These are phyloP conservation scores for Vigna reflexopilosa DNA, from an alignment of 306 rosid species.

Conservation along the genomic window DNA sequence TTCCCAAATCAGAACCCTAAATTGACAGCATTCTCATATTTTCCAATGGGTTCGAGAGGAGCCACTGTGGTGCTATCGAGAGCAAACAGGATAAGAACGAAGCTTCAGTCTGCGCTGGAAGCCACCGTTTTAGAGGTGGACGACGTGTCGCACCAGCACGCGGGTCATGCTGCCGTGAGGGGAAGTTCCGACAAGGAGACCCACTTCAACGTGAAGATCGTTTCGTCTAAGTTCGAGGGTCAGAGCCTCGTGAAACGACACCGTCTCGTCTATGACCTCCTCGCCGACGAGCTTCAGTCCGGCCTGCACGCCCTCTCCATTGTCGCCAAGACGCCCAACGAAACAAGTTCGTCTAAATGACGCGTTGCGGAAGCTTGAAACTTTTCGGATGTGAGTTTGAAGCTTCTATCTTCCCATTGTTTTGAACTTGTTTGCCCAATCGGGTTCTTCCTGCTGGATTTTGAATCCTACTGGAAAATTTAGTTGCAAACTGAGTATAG, in stretches of 20 bases:
- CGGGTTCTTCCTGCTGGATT: not conserved
- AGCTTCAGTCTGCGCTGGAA: slow-evolving; percentile 73
- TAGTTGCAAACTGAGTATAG: not conserved
- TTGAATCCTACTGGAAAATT: not conserved
- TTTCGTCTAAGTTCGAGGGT: slow-evolving; percentile 77
- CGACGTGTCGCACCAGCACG: slow-evolving; percentile 91
- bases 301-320: slow-evolving; percentile 51
- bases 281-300: slow-evolving; percentile 45
- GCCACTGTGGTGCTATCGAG: slow-evolving; percentile 58
- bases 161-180: slow-evolving; percentile 79
- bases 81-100: slow-evolving; percentile 70
- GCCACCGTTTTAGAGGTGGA: slow-evolving; percentile 72
- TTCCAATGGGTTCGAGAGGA: slow-evolving; percentile 59
- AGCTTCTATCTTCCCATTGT: slow-evolving; percentile 19
- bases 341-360: slow-evolving; percentile 12
- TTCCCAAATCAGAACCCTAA: slow-evolving; percentile 16
- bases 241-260: slow-evolving; percentile 53
- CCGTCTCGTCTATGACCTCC: slow-evolving; percentile 52
- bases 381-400: slow-evolving; percentile 5
- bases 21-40: too few relatives aligned
- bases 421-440: not conserved
- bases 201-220: slow-evolving; percentile 80
- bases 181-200: slow-evolving; percentile 60
- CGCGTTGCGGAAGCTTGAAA: not conserved
- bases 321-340: slow-evolving; percentile 45